Base-by-base conservation (phyloP, 1,139 yeast genomes). In the Ashbya aceris region DNA sequence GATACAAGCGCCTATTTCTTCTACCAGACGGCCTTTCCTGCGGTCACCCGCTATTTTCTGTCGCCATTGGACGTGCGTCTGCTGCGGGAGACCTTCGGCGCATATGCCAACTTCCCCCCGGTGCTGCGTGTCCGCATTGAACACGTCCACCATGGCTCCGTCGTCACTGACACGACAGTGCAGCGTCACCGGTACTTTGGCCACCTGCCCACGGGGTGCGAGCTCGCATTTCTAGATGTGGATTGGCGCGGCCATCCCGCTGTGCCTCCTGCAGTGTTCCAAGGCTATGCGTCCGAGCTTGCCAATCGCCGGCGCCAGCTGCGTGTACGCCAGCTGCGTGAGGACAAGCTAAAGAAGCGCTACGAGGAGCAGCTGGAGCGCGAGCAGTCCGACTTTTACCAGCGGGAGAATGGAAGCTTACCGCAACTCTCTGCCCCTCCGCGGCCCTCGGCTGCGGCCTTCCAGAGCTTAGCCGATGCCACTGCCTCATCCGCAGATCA, bases 181-280 rank as follows among this genome's bases (percentile, higher is more conserved):
- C 74, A 76, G 43, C 76, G 78, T 51, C 74, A 74, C 59, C 89
- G 86, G 58, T 87, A 83, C 57, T 65, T 91, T 44, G 72, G 83
- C 1, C 94, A 89, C 61, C 63, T 87, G 30, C 97, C 99, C 0
- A 59, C 76, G 28, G 96, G 96, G 1, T 79, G 95, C 0, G 83
- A 83, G 36, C 64, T 91, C 37, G 95, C 91, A 10, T 80, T 86
- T 49, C 56, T 93, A 44, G 97, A 91, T 54, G 75, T 96, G 45
- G 79, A 85, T 55, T 91, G 98, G 97, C 62, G 76, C 49, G 48
- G 57, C 34, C 54, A 62, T 11, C 49, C 53, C 11, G 45, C 70
- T 28, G 62, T 80, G 1, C 67, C 73, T 2, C 62, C 63, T 7
- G 79, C 75, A 17, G 73, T 81, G 0, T 76, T 82, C 67, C 61